Evolutionary conservation across 108 stramenopile species (phyloP).

Genomic region (Fragilaria radians): DNA sequence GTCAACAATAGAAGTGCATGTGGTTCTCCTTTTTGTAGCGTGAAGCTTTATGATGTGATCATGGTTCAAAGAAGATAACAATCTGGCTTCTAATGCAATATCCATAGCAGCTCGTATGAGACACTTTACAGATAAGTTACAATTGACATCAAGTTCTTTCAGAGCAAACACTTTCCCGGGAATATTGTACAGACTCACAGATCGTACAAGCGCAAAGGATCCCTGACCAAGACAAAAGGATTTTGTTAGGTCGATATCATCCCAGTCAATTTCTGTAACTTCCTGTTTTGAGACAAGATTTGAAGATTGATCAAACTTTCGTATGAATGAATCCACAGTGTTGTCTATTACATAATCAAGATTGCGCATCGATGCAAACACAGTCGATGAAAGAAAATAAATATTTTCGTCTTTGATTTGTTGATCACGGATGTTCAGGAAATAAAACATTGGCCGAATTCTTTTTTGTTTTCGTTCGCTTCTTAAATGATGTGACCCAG

Average conservation of each 20-base stretch:
- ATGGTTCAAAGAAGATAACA: slow-evolving; percentile 21
- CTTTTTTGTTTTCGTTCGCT: too few species aligned
- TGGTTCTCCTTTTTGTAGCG: slow-evolving; percentile 8
- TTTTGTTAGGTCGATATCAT: not conserved
- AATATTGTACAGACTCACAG: not conserved
- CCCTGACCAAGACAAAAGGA: not conserved
- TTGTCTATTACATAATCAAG: too few species aligned
- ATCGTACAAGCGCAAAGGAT: not conserved
- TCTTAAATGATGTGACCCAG: too few species aligned
- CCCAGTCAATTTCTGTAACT: not conserved
- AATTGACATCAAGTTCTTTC: not conserved
- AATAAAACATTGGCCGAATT: too few species aligned
- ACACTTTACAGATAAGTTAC: not conserved
- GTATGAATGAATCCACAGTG: too few species aligned
- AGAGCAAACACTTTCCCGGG: not conserved
- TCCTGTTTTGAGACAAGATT: too few species aligned
- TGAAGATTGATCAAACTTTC: too few species aligned
- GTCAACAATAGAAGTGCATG: not conserved
- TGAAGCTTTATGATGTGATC: slow-evolving; percentile 24
- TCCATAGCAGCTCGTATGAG: slow-evolving; percentile 17
- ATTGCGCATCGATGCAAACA: too few species aligned
- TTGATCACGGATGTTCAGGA: too few species aligned
- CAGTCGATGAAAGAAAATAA: too few species aligned
- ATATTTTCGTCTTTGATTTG: too few species aligned
- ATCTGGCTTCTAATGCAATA: slow-evolving; percentile 21